Evolutionary conservation across 768 basidiomycete genomes (phyloP), one percentile per base, ranked within the genome.

Genomic region (Mycena epipterygia): DNA sequence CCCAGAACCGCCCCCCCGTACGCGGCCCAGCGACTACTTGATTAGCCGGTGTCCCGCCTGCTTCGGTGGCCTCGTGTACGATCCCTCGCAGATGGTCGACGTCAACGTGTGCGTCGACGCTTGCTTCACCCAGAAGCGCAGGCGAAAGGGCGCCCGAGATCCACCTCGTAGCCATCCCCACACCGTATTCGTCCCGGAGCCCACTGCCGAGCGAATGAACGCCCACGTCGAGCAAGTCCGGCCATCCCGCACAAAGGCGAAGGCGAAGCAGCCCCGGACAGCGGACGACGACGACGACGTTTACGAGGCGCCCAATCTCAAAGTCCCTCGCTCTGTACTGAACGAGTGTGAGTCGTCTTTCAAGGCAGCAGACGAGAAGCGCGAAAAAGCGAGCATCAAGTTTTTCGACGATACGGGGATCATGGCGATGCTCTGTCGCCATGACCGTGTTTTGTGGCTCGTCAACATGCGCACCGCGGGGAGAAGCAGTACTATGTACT

Each of bases 401-500:
- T n/a, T n/a, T n/a, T n/a, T n/a, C n/a, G n/a, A n/a, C n/a, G n/a
- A n/a, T n/a, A n/a, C n/a, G n/a, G n/a, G n/a, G n/a, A n/a, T n/a
- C n/a, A n/a, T n/a, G n/a, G n/a, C n/a, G n/a, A n/a, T n/a, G n/a
- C n/a, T n/a, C n/a, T n/a, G n/a, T n/a, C n/a, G n/a, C n/a, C n/a
- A n/a, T n/a, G n/a, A n/a, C n/a, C n/a, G n/a, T n/a, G n/a, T n/a
- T n/a, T n/a, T n/a, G n/a, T n/a, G n/a, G n/a, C n/a, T n/a, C n/a
- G n/a, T n/a, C 3, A 83, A 84, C 55, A 79, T 85, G 39, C 75
- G 77, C 52, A 59, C 75, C 14, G 72, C 11, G 78, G 82, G 19
- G 75, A 80, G 67, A 60, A 81, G 62, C 77, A 82, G 60, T 75
- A 79, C 41, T 79, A 78, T 52, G 72, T 77, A 5, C 61, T 83